A percentile compares a stretch with the other conserved stretches of the same genome.
phyloP scores from a whole-genome alignment of 495 filamentous ascomycete species.

The Tuber microsphaerosporum region DNA sequence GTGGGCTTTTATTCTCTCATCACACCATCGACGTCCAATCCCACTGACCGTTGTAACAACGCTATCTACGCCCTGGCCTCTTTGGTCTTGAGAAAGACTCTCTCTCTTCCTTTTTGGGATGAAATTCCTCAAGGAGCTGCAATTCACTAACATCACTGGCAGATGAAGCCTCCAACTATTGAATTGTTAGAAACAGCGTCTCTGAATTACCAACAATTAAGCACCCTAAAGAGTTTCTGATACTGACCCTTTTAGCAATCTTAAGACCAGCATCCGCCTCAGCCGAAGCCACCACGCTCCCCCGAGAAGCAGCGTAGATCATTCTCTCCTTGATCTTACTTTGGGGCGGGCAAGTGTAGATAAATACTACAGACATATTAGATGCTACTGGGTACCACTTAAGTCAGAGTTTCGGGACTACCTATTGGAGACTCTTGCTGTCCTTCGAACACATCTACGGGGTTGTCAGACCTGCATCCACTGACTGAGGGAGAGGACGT shows the following conservation, averaged over 20 bases:
- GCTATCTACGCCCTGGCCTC: slow-evolving; percentile 59
- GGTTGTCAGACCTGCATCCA: slow-evolving; percentile 41
- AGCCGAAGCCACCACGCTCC: slow-evolving; percentile 58
- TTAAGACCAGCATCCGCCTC: slow-evolving; percentile 62
- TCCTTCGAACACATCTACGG: slow-evolving; percentile 51
- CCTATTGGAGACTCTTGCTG: slow-evolving; percentile 55
- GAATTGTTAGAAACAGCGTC: slow-evolving; percentile 35
- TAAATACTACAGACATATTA: slow-evolving; percentile 54
- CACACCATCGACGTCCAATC: neutral
- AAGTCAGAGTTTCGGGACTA: neutral
- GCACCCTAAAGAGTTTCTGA: neutral
- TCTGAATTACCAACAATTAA: slow-evolving; percentile 35
- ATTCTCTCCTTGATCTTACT: slow-evolving; percentile 87
- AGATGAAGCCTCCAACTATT: slow-evolving; percentile 57
- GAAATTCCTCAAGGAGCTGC: slow-evolving; percentile 65
- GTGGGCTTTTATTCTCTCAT: neutral
- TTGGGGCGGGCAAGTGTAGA: slow-evolving; percentile 81
- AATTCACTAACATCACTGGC: slow-evolving; percentile 73
- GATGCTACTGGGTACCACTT: neutral
- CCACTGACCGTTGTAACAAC: neutral
- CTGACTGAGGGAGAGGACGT: slow-evolving; percentile 9
- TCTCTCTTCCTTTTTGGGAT: slow-evolving; percentile 61
- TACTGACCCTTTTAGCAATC: slow-evolving; percentile 64
- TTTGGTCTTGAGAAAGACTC: slow-evolving; percentile 81
- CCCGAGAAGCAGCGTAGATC: slow-evolving; percentile 80